Conservation (phyloP, 345 rosid genomes). For the Melaleuca quinquenervia region DNA sequence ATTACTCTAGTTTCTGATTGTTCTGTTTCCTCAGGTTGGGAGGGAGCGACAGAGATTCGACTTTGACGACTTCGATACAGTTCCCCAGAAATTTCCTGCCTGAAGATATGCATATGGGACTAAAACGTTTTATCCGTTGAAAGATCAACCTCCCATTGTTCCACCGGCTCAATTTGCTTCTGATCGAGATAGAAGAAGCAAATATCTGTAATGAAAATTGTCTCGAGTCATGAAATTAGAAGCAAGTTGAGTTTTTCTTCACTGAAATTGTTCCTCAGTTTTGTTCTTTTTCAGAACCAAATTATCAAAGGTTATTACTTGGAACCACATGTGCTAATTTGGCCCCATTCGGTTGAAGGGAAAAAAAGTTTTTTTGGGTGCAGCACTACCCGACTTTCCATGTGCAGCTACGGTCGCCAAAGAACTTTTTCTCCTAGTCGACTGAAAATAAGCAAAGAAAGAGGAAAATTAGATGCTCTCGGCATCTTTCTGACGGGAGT, state of each 20-base stretch:
- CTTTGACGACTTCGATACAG: conserved; percentile 83
- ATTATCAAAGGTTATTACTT: not conserved
- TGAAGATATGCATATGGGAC: conserved; percentile 8
- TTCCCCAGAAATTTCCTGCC: conserved; percentile 79
- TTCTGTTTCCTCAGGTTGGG: conserved; percentile 44
- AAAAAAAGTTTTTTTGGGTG: not conserved
- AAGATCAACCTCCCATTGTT: not conserved
- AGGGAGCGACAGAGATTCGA: conserved; percentile 85
- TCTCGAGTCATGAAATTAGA: not conserved
- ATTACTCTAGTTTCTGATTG: not conserved
- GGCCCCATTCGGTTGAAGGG: not conserved
- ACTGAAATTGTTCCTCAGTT: not conserved
- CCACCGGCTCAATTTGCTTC: not conserved
- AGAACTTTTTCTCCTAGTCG: not conserved
- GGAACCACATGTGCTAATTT: not conserved
- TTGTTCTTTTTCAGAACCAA: not conserved
- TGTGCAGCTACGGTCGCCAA: not conserved
- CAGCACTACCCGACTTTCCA: not conserved
- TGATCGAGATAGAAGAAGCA: not conserved
- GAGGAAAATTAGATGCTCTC: not conserved
- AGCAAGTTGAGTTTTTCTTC: not conserved
- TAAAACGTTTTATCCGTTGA: not conserved
- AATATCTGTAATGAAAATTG: not conserved
- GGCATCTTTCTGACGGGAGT: not conserved
- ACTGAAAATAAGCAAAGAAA: not conserved